Conservation (phyloP, 306 rosid species). For the Sicyos baderoa region DNA sequence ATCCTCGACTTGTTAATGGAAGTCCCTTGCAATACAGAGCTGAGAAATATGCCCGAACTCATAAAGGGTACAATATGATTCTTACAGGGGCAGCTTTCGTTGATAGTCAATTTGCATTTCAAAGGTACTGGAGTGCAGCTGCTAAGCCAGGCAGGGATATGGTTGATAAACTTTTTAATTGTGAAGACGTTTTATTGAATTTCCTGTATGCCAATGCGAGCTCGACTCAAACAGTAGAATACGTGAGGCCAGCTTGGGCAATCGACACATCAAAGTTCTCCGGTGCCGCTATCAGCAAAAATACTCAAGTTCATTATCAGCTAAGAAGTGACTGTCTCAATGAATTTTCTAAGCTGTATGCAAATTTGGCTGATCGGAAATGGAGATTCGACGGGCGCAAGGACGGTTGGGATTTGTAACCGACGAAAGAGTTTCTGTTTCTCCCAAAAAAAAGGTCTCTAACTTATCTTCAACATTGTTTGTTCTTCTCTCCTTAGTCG, state of each 20-base stretch:
- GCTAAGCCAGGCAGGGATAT: constrained; percentile 65
- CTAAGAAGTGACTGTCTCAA: constrained; percentile 63
- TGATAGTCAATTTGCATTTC: constrained; percentile 61
- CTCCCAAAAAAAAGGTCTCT: background rate
- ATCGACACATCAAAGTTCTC: constrained; percentile 90
- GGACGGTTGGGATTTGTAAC: constrained; percentile 96
- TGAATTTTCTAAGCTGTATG: constrained; percentile 66
- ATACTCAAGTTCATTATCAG: constrained; percentile 61
- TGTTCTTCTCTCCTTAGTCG: constrained; percentile 18
- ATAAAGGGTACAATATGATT: constrained; percentile 87
- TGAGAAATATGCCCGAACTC: constrained; percentile 64
- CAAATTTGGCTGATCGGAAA: constrained; percentile 52
- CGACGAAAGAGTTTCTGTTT: constrained; percentile 15
- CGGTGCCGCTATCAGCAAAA: constrained; percentile 81
- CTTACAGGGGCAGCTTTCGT: constrained; percentile 96
- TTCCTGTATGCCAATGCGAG: constrained; percentile 87
- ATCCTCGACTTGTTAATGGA: constrained; percentile 73
- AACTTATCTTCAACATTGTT: background rate
- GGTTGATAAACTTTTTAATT: constrained; percentile 65
- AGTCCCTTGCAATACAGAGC: constrained; percentile 62
- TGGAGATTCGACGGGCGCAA: constrained; percentile 61
- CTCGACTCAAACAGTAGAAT: constrained; percentile 65
- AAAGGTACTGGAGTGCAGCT: constrained; percentile 71
- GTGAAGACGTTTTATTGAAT: constrained; percentile 86
- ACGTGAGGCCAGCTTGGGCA: constrained; percentile 95